A percentile compares a stretch with the other conserved stretches of the same genome.
Conservation (phyloP, 1,284 basidiomycete genomes). For the Pseudozyma flocculosa region DNA sequence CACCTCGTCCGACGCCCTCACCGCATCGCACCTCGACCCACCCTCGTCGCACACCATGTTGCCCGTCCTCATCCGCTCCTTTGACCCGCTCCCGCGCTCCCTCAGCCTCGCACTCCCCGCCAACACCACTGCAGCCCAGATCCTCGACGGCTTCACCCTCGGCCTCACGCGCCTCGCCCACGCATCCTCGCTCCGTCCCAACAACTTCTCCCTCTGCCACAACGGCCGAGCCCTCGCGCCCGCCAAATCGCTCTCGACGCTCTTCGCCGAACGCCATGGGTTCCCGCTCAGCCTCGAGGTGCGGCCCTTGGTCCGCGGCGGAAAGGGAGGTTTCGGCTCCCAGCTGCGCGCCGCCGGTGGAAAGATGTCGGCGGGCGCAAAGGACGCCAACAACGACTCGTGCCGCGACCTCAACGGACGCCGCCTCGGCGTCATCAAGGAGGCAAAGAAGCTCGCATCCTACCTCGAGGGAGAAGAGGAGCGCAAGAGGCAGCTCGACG, state of each 20-base stretch:
- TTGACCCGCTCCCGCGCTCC: slow-evolving; percentile 27
- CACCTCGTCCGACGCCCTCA: no score
- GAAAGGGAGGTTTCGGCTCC: slow-evolving; percentile 96
- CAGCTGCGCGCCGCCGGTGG: slow-evolving; percentile 95
- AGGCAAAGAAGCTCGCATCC: slow-evolving; percentile 89
- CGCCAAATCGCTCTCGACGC: slow-evolving; percentile 1
- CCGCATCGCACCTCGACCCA: not conserved
- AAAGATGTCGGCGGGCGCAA: slow-evolving; percentile 76
- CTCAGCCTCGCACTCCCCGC: slow-evolving; percentile 25
- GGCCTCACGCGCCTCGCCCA: slow-evolving; percentile 3
- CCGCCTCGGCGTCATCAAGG: slow-evolving; percentile 87
- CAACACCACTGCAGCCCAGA: slow-evolving; percentile 15
- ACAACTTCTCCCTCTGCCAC: slow-evolving; percentile 11
- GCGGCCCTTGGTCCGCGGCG: slow-evolving; percentile 65
- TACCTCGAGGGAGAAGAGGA: slow-evolving; percentile 83
- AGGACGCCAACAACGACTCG: slow-evolving; percentile 76
- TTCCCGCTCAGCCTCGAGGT: slow-evolving; percentile 32
- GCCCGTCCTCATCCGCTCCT: slow-evolving; percentile 24
- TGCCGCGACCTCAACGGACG: slow-evolving; percentile 90
- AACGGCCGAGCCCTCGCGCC: slow-evolving; percentile 8
- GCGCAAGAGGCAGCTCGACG: slow-evolving; percentile 68
- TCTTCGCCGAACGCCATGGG: slow-evolving; percentile 3
- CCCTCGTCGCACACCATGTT: slow-evolving; percentile 11
- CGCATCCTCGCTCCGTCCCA: not conserved
- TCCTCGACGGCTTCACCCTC: slow-evolving; percentile 17